Percentiles rank a stretch among this genome's conserved stretches.
phyloP scores from a whole-genome alignment of 148 eudicot genomes.

The Arbutus unedo region DNA sequence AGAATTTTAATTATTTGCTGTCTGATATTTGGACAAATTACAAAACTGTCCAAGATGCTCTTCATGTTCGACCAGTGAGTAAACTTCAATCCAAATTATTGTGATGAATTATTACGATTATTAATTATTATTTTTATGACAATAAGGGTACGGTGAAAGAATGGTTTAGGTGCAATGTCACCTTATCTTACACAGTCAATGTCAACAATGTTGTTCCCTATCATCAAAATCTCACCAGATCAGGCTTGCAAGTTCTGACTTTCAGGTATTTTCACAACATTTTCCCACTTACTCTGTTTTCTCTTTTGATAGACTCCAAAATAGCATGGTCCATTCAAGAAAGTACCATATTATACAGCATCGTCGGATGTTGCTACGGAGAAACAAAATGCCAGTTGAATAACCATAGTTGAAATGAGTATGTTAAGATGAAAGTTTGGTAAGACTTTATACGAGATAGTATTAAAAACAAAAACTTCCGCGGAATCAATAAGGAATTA shows the following conservation, averaged over 20 bases:
- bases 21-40: conserved; percentile 21
- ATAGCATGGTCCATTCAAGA: too few relatives aligned
- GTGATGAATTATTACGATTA: background rate
- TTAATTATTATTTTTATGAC: background rate
- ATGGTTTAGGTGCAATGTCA: conserved; percentile 20
- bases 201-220: conserved; percentile 11
- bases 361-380: too few relatives aligned
- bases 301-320: too few relatives aligned
- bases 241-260: conserved; percentile 16
- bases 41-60: conserved; percentile 20
- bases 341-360: too few relatives aligned
- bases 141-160: conserved; percentile 15
- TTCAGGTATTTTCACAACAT: conserved; percentile 12
- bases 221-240: conserved; percentile 16
- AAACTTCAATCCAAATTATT: background rate
- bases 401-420: too few relatives aligned
- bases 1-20: conserved; percentile 20
- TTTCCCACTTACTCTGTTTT: too few relatives aligned
- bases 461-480: too few relatives aligned
- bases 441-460: too few relatives aligned
- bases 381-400: too few relatives aligned
- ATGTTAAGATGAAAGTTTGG: too few relatives aligned
- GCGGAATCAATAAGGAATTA: too few relatives aligned
- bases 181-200: conserved; percentile 9
- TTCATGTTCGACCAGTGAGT: conserved; percentile 12